Base-by-base conservation (phyloP, 305 asterid genomes). In the Fraxinus baroniana region DNA sequence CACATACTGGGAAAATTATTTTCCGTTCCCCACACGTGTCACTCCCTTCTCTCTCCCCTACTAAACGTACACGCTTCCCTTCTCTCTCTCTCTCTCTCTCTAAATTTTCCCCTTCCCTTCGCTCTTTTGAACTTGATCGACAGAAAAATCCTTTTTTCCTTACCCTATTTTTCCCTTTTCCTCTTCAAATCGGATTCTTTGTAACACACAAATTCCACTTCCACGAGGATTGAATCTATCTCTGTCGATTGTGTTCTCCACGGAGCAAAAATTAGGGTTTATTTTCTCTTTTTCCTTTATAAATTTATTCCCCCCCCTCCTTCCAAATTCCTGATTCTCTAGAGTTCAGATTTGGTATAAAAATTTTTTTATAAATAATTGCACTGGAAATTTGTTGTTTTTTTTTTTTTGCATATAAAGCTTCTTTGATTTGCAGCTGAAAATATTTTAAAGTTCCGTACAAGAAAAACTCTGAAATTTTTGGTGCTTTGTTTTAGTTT, bases 401-500 rank as follows among this genome's bases (percentile, higher is more conserved):
- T 33, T 86, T 4, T 33, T 33, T 33, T 86, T 79, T 86, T 24
- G 26, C 87, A 86, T 83, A 82, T 83, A 81, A 80, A 28, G 41
- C 7, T 28, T 72, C 2, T 73, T 18, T 36, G 62, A 17, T 87
- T 68, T 77, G 52, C 80, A 89, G 89, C 85, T 81, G 79, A 82
- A 79, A 66, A 76, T 49, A n/a, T 71, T 36, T 85, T 89, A 74
- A 86, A 89, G 83, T 84, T 89, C 85, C 73, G 49, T 78, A 79
- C 90, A 84, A 87, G 93, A 85, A 90, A 89, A 81, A 86, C 98
- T 94, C 98, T 92, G 97, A 93, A 81, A 84, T 90, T 92, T 93
- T 92, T 91, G 98, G 93, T 91, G 98, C 94, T 87, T 83, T 90
- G 80, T 92, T 89, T 95, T 95, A 83, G 91, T 90, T 78, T 91